A percentile compares a stretch with the other conserved stretches of the same genome.
Conservation (phyloP, 768 basidiomycete species). For the Leccinum longicurvipes region DNA sequence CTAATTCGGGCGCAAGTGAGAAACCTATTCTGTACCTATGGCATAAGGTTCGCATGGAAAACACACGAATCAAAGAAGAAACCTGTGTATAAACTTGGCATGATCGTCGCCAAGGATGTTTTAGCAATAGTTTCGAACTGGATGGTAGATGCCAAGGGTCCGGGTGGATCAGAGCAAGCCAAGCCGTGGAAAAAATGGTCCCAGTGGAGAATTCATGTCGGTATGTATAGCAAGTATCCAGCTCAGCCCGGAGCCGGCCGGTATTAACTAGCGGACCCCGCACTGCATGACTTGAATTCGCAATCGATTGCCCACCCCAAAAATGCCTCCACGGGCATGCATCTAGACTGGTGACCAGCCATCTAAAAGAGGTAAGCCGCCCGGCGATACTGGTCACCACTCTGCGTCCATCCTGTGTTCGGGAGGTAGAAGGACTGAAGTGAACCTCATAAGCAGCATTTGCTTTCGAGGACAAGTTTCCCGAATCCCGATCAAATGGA, state of each 20-base stretch:
- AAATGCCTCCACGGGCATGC: neutral
- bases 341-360: too few species aligned
- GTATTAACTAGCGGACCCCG: neutral
- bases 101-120: neutral
- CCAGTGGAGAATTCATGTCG: too few species aligned
- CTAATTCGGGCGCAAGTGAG: neutral
- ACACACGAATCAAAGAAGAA: neutral
- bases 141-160: constrained; percentile 9
- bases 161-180: neutral
- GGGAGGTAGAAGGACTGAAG: neutral
- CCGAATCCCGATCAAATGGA: neutral
- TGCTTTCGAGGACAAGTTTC: neutral
- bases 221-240: too few species aligned
- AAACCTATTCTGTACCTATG: neutral
- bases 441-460: neutral
- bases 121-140: neutral
- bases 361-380: too few species aligned
- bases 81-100: constrained; percentile 1
- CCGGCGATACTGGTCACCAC: too few species aligned
- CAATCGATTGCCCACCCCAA: too few species aligned
- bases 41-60: neutral
- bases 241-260: neutral
- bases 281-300: too few species aligned
- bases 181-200: neutral
- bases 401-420: too few species aligned